Evolutionary conservation across 2,329 filamentous ascomycete species (phyloP).

Genomic region (Cordyceps cateniannulata): DNA sequence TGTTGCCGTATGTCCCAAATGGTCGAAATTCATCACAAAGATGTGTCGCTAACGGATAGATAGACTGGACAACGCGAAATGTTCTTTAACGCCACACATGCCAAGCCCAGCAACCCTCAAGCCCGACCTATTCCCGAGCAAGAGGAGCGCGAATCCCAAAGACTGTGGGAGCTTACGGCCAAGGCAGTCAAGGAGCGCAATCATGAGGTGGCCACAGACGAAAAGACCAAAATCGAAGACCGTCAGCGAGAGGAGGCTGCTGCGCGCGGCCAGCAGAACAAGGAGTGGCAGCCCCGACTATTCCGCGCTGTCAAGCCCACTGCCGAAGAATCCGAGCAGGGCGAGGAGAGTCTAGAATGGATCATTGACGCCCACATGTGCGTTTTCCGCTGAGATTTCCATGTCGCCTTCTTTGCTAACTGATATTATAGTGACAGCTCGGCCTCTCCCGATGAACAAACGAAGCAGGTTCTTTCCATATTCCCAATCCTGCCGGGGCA

Average conservation of each 20-base stretch:
- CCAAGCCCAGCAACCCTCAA: slow-evolving; percentile 67
- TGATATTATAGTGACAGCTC: slow-evolving; percentile 23
- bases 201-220: slow-evolving; percentile 83
- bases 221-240: slow-evolving; percentile 95
- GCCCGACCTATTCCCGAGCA: slow-evolving; percentile 80
- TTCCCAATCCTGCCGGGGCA: slow-evolving; percentile 81
- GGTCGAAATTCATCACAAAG: not conserved
- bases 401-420: not conserved
- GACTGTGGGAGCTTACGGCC: slow-evolving; percentile 75
- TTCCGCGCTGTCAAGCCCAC: slow-evolving; percentile 72
- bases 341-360: slow-evolving; percentile 89
- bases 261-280: slow-evolving; percentile 65
- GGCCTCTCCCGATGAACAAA: slow-evolving; percentile 59
- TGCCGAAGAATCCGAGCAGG: slow-evolving; percentile 65
- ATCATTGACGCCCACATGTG: slow-evolving; percentile 85
- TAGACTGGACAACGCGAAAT: slow-evolving; percentile 85
- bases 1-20: slow-evolving; percentile 48
- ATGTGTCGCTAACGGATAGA: not conserved
- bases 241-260: slow-evolving; percentile 85
- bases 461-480: slow-evolving; percentile 78
- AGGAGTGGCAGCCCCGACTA: slow-evolving; percentile 82
- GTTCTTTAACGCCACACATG: slow-evolving; percentile 78
- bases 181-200: slow-evolving; percentile 78
- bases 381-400: slow-evolving; percentile 19
- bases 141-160: slow-evolving; percentile 82